Conservation (phyloP, 1,284 basidiomycete species). For the Sanghuangporus weigelae region DNA sequence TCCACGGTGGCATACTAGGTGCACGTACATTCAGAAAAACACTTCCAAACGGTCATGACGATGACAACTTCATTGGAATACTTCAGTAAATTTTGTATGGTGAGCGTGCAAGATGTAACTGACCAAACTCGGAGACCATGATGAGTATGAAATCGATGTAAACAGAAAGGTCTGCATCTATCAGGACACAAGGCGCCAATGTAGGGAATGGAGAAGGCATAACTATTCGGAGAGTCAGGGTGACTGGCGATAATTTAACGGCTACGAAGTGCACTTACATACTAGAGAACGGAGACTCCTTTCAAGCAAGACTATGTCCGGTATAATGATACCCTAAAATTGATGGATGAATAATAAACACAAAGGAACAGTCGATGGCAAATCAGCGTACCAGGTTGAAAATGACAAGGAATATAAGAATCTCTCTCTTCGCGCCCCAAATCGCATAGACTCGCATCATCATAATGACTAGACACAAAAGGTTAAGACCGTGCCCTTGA, state of each 20-base stretch:
- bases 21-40: neutral
- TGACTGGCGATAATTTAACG: neutral
- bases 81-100: neutral
- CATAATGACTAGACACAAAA: neutral
- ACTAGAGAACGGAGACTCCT: constrained; percentile 2
- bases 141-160: constrained; percentile 7
- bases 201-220: constrained; percentile 1
- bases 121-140: constrained; percentile 1
- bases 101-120: neutral
- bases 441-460: constrained; percentile 9
- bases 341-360: neutral
- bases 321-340: neutral
- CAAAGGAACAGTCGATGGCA: neutral
- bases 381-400: neutral
- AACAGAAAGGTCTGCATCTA: neutral
- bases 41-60: constrained; percentile 5
- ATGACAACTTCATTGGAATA: neutral
- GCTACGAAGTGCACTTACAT: neutral
- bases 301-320: neutral
- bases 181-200: constrained; percentile 1
- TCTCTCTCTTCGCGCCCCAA: neutral
- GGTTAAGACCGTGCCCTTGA: neutral
- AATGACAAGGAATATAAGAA: neutral
- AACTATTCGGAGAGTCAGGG: neutral
- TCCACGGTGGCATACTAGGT: neutral